Conservation (phyloP, 2,329 filamentous ascomycete species). For the Malbranchea zuffiana region DNA sequence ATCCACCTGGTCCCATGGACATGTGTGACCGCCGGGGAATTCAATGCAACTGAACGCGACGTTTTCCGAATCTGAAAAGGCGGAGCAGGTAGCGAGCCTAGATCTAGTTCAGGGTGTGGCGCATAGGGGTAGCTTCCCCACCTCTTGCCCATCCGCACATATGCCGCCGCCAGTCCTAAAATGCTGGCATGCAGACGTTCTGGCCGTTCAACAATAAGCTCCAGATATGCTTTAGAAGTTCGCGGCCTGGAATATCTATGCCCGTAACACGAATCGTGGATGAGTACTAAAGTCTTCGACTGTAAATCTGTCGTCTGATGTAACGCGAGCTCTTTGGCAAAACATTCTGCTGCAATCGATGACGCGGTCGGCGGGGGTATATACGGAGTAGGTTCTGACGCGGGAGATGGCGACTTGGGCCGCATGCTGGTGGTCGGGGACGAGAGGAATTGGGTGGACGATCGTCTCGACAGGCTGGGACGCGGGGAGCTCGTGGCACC, state of each 20-base stretch:
- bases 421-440: conserved; percentile 22
- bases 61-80: conserved; percentile 85
- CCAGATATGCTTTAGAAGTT: conserved; percentile 58
- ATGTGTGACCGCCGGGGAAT: conserved; percentile 68
- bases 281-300: conserved; percentile 63
- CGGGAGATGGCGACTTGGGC: conserved; percentile 17
- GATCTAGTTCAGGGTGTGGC: conserved; percentile 52
- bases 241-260: conserved; percentile 81
- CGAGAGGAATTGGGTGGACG: conserved; percentile 22
- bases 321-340: conserved; percentile 56
- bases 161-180: conserved; percentile 72
- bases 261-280: conserved; percentile 91
- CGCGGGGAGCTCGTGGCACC: conserved; percentile 21
- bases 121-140: conserved; percentile 61
- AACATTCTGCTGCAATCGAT: conserved; percentile 55
- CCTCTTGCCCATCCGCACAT: conserved; percentile 76
- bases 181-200: conserved; percentile 79
- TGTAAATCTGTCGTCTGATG: conserved; percentile 41
- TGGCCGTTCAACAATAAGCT: conserved; percentile 81
- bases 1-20: conserved; percentile 91
- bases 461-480: conserved; percentile 26
- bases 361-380: conserved; percentile 35
- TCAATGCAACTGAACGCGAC: conserved; percentile 56
- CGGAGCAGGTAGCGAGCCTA: conserved; percentile 45
- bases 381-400: conserved; percentile 16